Evolutionary conservation across 225 moss, liverwort and hornwort genomes (phyloP), one percentile per base, ranked within the genome.

Genomic region (Takakia lepidozioides): DNA sequence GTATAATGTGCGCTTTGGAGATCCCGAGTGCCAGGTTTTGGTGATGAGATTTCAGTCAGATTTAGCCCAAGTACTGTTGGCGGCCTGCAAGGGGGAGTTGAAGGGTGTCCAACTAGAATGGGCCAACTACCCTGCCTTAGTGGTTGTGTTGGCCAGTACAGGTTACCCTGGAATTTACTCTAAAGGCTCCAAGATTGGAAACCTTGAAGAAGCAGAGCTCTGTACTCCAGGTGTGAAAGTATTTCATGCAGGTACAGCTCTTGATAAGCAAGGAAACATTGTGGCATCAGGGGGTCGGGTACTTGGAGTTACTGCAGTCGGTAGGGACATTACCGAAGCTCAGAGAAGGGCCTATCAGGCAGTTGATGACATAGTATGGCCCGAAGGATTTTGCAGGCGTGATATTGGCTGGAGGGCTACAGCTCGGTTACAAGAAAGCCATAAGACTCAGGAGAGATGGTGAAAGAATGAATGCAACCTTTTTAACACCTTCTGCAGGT

Each of bases 1-100:
- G 53, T 89, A 93, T 48, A 93, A 93, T 42, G 93, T 89, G n/a
- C 81, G 89, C n/a, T 93, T 93, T 34, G 93, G 93, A 29, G 93
- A 93, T 42, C 93, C 89, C 1, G 93, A 89, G 52, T 93, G 93
- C 50, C 89, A 89, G 74, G 92, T 89, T 6, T 63, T 93, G 56
- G 86, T 93, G 88, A 65, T 74, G 75, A 57, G 93, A 45, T 49
- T 88, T 27, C 67, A 69, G 54, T 85, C 83, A 36, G 93, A 93
- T 66, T 57, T 93, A 6, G 86, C 84, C 38, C 78, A 88, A 64
- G 59, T 88, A 8, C 56, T 88, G 24, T 41, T 93, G 25, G 66
- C 83, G 44, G 93, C 93, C 8, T 93, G 88, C 63, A 55, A 58
- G 52, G 86, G 93, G 25, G 48, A 73, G 19, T 64, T 88, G 20